phyloP scores from a whole-genome alignment of 805 yeast genomes.

The Pichia scutulata region DNA sequence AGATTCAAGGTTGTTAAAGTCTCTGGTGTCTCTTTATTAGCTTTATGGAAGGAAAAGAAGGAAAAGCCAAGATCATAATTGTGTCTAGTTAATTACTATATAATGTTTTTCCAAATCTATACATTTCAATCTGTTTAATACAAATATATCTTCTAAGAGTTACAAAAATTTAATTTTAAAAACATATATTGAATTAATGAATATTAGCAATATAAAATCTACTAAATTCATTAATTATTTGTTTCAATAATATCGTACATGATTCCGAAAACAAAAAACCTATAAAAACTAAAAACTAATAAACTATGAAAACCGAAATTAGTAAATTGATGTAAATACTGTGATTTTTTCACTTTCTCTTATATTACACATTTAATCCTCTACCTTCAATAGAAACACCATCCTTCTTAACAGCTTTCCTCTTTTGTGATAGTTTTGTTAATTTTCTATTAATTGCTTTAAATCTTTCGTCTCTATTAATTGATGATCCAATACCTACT shows the following conservation, averaged over 20 bases:
- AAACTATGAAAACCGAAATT: background rate
- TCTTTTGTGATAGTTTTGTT: conserved; percentile 39
- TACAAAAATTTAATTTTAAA: background rate
- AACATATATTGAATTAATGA: background rate
- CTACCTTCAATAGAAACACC: conserved; percentile 81
- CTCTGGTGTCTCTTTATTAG: conserved; percentile 98
- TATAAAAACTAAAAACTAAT: background rate
- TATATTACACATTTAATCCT: conserved; percentile 25
- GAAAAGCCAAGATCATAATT: conserved; percentile 99
- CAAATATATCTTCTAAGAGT: conserved; percentile 1
- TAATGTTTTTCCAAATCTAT: conserved; percentile 1
- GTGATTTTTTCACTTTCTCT: background rate
- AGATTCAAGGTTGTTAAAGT: conserved; percentile 99
- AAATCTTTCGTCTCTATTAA: conserved; percentile 69
- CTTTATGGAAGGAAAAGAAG: conserved; percentile 99
- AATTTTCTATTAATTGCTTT: conserved; percentile 63
- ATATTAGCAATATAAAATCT: background rate
- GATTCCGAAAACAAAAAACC: background rate
- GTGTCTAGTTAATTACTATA: conserved; percentile 11
- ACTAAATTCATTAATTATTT: background rate
- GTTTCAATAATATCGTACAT: background rate
- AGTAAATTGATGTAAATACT: background rate
- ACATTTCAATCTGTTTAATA: conserved; percentile 1
- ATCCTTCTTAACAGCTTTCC: conserved; percentile 47
- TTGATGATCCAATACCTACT: conserved; percentile 43